These are phyloP conservation scores for Nicotiana noctiflora DNA, from an alignment of 257 asterid species.

Conservation along the genomic window DNA sequence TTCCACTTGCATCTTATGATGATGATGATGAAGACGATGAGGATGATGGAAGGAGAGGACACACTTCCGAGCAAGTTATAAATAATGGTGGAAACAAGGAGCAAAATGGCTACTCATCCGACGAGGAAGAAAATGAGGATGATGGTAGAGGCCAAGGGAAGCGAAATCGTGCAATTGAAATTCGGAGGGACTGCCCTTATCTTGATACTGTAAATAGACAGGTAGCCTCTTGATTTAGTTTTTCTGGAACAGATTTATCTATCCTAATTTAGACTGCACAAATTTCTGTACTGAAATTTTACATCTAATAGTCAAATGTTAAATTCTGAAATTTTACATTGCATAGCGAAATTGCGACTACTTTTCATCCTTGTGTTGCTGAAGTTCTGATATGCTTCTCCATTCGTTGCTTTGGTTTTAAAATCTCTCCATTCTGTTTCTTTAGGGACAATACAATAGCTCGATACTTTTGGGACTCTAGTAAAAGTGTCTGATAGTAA, in stretches of 20 bases:
- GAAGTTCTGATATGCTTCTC: not conserved
- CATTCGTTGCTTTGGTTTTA: not conserved
- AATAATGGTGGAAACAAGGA: conserved; percentile 15
- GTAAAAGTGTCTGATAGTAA: not conserved
- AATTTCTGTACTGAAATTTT: not conserved
- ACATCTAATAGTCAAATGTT: not conserved
- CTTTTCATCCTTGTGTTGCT: not conserved
- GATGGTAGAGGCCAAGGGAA: conserved; percentile 36
- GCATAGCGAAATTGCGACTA: not conserved
- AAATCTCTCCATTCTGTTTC: not conserved
- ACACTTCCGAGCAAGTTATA: conserved; percentile 11
- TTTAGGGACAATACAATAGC: not conserved
- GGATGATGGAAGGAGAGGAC: conserved; percentile 22
- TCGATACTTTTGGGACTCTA: not conserved
- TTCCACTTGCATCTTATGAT: conserved; percentile 72
- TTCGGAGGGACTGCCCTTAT: conserved; percentile 91
- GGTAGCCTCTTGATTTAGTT: conserved; percentile 36
- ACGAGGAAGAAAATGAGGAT: conserved; percentile 24
- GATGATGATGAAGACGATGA: conserved; percentile 62
- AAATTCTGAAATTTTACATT: not conserved
- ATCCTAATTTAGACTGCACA: not conserved
- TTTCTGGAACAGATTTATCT: not conserved
- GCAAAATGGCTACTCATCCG: conserved; percentile 23
- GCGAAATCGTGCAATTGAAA: conserved; percentile 57
- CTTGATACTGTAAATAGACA: conserved; percentile 96